Evolutionary conservation across 345 rosid species (phyloP).

Genomic region (Raphanus sativus): DNA sequence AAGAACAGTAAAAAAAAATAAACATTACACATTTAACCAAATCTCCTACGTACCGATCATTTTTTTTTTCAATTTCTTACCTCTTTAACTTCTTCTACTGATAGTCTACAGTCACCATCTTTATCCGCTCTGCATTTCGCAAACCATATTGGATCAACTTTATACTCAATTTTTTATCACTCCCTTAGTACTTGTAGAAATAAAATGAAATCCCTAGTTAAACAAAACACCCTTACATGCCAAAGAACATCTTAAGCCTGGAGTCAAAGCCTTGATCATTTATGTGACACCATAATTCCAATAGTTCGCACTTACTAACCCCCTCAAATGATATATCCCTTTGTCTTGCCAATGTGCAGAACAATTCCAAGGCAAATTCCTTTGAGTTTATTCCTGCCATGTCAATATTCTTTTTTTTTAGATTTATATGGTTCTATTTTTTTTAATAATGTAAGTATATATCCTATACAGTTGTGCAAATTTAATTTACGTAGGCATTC

Average conservation of each 20-base stretch:
- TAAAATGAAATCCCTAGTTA: conserved; percentile 15
- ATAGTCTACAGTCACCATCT: conserved; percentile 63
- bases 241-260: conserved; percentile 61
- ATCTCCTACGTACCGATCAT: not conserved
- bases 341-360: conserved; percentile 52
- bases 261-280: conserved; percentile 63
- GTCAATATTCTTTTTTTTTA: not conserved
- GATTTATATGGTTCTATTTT: not conserved
- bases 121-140: conserved; percentile 58
- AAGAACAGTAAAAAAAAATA: not conserved
- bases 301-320: conserved; percentile 39
- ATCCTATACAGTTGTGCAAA: not conserved
- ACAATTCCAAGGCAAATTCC: conserved; percentile 60
- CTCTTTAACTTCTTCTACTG: conserved; percentile 59
- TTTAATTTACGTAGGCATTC: conserved; percentile 9
- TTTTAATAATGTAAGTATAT: too few species aligned
- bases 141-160: not conserved
- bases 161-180: not conserved
- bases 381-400: conserved; percentile 61
- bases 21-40: not conserved
- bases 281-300: conserved; percentile 61
- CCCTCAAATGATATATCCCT: conserved; percentile 39
- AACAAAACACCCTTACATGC: conserved; percentile 44
- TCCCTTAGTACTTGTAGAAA: not conserved
- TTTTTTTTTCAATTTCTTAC: conserved; percentile 21